Evolutionary conservation across 331 rosid genomes (phyloP).

Genomic region (Acacia pycnantha): DNA sequence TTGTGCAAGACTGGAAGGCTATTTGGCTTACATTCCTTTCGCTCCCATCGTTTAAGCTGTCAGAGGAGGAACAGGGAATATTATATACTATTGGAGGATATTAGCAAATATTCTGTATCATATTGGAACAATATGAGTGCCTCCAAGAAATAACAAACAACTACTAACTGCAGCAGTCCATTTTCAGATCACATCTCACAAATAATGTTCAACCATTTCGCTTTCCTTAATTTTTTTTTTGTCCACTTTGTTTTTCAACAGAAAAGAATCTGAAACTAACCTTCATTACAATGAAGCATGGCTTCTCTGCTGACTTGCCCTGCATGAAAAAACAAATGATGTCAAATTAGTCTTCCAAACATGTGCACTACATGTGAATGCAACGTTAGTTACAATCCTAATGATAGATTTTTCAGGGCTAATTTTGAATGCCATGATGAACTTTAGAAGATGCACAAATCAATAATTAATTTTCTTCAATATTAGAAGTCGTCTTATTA

Average conservation of each 20-base stretch:
- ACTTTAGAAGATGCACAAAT: neutral
- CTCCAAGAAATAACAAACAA: constrained; percentile 17
- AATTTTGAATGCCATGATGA: neutral
- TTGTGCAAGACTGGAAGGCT: constrained; percentile 82
- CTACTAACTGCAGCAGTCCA: constrained; percentile 4
- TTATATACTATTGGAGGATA: neutral
- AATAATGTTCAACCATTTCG: neutral
- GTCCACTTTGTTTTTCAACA: constrained; percentile 4
- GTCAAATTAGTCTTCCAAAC: constrained; percentile 28
- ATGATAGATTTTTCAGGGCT: neutral
- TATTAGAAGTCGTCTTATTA: neutral
- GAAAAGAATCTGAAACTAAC: constrained; percentile 48
- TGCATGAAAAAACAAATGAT: constrained; percentile 37
- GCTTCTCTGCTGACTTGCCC: constrained; percentile 59
- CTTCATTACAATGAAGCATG: constrained; percentile 65
- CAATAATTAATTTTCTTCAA: neutral
- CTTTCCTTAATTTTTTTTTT: neutral
- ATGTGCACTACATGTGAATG: neutral
- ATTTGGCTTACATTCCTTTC: constrained; percentile 93
- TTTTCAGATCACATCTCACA: constrained; percentile 12
- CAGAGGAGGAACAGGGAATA: constrained; percentile 16
- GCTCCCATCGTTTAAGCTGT: constrained; percentile 90
- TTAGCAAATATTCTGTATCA: neutral
- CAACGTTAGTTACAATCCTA: constrained; percentile 4
- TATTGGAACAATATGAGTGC: neutral